Conservation (phyloP, 768 basidiomycete species). For the Leccinum variicolor region DNA sequence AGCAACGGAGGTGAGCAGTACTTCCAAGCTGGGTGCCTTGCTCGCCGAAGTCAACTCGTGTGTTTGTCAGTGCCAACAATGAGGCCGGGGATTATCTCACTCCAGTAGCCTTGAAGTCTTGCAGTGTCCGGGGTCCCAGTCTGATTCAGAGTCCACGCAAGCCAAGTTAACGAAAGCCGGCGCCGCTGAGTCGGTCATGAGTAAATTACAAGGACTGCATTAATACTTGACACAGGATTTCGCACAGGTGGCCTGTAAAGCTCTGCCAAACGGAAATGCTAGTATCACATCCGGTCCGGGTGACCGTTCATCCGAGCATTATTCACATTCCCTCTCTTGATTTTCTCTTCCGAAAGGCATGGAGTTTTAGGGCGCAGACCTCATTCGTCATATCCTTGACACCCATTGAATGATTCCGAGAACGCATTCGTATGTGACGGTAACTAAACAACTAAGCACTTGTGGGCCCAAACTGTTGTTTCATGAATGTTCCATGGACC, state of each 20-base stretch:
- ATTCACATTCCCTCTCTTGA: too few relatives aligned
- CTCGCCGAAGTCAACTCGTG: constrained; percentile 3
- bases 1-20: neutral
- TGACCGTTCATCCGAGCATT: neutral
- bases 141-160: neutral
- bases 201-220: too few relatives aligned
- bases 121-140: constrained; percentile 24
- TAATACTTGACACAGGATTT: neutral
- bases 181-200: too few relatives aligned
- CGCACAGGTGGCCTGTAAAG: neutral
- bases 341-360: neutral
- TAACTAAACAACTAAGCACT: neutral
- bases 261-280: neutral
- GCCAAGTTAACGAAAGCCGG: too few relatives aligned
- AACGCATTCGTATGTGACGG: neutral
- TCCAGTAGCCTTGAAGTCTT: neutral
- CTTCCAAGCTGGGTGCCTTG: neutral
- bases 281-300: neutral
- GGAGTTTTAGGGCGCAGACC: neutral
- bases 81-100: neutral
- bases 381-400: neutral
- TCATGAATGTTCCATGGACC: too few relatives aligned
- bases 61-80: constrained; percentile 3
- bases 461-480: neutral
- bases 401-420: neutral